Evolutionary conservation across 306 rosid species (phyloP).

Genomic region (Casuarina equisetifolia): DNA sequence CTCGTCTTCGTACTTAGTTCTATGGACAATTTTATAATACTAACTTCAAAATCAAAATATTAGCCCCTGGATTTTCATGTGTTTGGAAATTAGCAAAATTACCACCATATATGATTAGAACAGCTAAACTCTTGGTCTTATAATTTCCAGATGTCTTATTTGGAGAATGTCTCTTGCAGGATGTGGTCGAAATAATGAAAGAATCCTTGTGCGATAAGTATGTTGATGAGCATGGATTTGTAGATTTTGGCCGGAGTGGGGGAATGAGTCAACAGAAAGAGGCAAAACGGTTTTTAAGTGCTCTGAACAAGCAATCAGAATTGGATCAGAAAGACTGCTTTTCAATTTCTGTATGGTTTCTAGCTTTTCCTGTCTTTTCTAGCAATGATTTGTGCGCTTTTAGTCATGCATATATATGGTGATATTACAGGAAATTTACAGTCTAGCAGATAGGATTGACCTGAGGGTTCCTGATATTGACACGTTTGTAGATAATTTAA

Average conservation of each 20-base stretch:
- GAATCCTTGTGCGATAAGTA: slow-evolving; percentile 92
- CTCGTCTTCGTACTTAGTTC: no score
- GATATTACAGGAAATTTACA: slow-evolving; percentile 80
- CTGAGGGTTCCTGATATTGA: slow-evolving; percentile 88
- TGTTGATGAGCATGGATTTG: slow-evolving; percentile 85
- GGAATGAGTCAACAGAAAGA: slow-evolving; percentile 99
- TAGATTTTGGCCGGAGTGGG: slow-evolving; percentile 95
- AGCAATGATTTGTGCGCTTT: slow-evolving; percentile 5
- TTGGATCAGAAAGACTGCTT: slow-evolving; percentile 80
- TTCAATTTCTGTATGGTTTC: slow-evolving; percentile 63
- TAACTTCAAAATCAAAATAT: no score
- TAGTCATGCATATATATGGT: slow-evolving; percentile 6
- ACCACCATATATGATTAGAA: slow-evolving; percentile 8
- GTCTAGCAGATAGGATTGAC: slow-evolving; percentile 79
- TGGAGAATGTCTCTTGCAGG: slow-evolving; percentile 50
- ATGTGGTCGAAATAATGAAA: slow-evolving; percentile 95
- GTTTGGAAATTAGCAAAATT: no score
- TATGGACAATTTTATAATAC: no score
- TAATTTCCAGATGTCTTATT: slow-evolving; percentile 22
- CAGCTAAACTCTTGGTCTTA: neutral
- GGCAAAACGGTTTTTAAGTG: slow-evolving; percentile 85
- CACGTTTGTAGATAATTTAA: slow-evolving; percentile 74
- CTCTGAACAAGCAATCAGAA: slow-evolving; percentile 91
- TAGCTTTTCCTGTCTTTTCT: slow-evolving; percentile 17
- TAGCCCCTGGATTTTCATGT: no score